Percentiles rank a stretch among this genome's conserved stretches.
These are phyloP conservation scores for Cladophialophora psammophila DNA, from an alignment of 2,329 filamentous ascomycete species.

Conservation along the genomic window DNA sequence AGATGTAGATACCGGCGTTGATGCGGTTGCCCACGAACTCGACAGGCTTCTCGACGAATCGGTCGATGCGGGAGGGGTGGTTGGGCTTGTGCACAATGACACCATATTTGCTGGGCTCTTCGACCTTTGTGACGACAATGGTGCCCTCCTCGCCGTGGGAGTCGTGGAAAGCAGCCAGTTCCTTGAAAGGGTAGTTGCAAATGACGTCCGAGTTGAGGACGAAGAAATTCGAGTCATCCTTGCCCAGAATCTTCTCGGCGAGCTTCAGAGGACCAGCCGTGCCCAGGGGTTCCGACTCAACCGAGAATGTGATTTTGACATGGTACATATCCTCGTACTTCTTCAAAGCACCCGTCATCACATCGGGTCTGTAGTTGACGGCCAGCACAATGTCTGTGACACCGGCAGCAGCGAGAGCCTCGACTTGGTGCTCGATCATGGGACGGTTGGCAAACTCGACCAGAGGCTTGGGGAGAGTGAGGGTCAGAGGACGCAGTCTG, in stretches of 20 bases:
- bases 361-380: slow-evolving; percentile 97
- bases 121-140: slow-evolving; percentile 97
- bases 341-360: slow-evolving; percentile 93
- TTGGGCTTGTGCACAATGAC: slow-evolving; percentile 96
- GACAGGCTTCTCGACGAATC: slow-evolving; percentile 99
- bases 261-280: slow-evolving; percentile 96
- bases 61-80: slow-evolving; percentile 90
- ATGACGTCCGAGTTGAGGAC: slow-evolving; percentile 98
- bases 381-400: slow-evolving; percentile 98
- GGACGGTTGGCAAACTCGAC: slow-evolving; percentile 99
- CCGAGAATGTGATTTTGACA: slow-evolving; percentile 95
- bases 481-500: slow-evolving; percentile 92
- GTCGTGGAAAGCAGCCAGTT: slow-evolving; percentile 91
- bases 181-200: slow-evolving; percentile 94
- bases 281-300: slow-evolving; percentile 93
- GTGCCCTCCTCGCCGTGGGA: slow-evolving; percentile 93
- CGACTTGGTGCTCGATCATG: slow-evolving; percentile 98
- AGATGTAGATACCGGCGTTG: slow-evolving; percentile 97
- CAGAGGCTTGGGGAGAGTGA: slow-evolving; percentile 95
- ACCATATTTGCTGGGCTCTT: slow-evolving; percentile 98
- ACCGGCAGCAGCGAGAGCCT: slow-evolving; percentile 89
- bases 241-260: slow-evolving; percentile 87
- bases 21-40: slow-evolving; percentile 99
- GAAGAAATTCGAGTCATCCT: slow-evolving; percentile 95
- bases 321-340: slow-evolving; percentile 95